Conservation (phyloP, 2,329 filamentous ascomycete species). For the Simplicillium sp. region DNA sequence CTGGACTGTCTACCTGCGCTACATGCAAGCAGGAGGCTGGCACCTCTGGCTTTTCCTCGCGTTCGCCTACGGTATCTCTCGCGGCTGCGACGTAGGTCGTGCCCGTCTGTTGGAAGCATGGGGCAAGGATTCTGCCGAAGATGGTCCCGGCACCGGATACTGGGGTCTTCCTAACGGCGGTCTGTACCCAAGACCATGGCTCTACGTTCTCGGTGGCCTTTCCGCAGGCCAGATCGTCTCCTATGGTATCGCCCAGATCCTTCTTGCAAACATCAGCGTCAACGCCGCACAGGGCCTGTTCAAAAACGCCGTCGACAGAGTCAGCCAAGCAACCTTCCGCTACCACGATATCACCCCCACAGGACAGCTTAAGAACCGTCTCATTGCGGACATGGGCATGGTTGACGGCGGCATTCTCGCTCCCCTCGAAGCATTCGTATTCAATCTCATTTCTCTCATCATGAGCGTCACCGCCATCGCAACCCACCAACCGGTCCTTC, state of each 20-base stretch:
- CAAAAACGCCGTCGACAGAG: conserved; percentile 57
- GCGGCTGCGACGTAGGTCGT: conserved; percentile 54
- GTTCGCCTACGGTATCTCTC: conserved; percentile 51
- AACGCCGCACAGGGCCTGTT: conserved; percentile 70
- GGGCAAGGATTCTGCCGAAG: conserved; percentile 51
- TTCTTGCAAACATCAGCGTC: conserved; percentile 72
- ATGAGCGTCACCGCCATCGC: conserved; percentile 71
- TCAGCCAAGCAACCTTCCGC: conserved; percentile 74
- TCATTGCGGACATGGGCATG: conserved; percentile 84
- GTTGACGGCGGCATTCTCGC: conserved; percentile 77
- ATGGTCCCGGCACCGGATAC: conserved; percentile 8
- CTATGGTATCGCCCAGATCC: conserved; percentile 51
- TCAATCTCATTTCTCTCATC: conserved; percentile 60
- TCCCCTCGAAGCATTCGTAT: conserved; percentile 63
- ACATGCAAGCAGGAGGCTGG: conserved; percentile 71
- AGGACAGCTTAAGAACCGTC: conserved; percentile 81
- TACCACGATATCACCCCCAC: conserved; percentile 89
- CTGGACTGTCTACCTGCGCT: conserved; percentile 70
- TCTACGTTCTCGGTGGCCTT: conserved; percentile 61
- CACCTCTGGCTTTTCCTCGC: conserved; percentile 63
- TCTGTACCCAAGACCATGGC: conserved; percentile 62
- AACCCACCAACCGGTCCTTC: conserved; percentile 66
- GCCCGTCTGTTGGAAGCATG: conserved; percentile 81
- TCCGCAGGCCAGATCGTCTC: conserved; percentile 49
- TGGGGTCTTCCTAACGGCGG: conserved; percentile 50